These are phyloP conservation scores for Vickermania ingenoplastis DNA, from an alignment of 208 protist species.

Conservation along the genomic window DNA sequence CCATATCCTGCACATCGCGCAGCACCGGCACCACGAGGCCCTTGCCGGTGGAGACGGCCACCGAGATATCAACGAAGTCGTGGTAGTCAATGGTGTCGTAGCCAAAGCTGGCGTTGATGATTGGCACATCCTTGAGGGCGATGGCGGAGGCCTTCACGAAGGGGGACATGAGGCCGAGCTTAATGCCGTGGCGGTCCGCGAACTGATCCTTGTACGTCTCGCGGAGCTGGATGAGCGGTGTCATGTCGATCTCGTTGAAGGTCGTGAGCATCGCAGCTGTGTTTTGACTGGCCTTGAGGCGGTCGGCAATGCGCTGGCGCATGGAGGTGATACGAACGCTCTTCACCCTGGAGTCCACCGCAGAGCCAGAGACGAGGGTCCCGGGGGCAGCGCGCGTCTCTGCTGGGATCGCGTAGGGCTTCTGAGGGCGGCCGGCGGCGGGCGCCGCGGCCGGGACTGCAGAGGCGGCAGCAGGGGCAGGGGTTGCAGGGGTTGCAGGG, in stretches of 20 bases:
- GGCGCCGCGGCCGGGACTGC: constrained; percentile 16
- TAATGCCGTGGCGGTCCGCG: constrained; percentile 95
- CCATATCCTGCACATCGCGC: constrained; percentile 92
- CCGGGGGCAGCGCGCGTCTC: constrained; percentile 2
- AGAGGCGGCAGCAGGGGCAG: constrained; percentile 7
- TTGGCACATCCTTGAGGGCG: constrained; percentile 94
- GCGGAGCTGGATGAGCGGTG: constrained; percentile 90
- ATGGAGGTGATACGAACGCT: constrained; percentile 92
- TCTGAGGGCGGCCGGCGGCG: constrained; percentile 13
- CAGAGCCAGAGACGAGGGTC: constrained; percentile 20
- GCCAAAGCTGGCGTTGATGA: constrained; percentile 95
- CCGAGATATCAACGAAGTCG: constrained; percentile 96
- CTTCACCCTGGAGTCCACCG: constrained; percentile 57
- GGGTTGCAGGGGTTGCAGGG: background rate
- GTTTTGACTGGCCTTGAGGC: constrained; percentile 98
- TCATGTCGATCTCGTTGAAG: constrained; percentile 99
- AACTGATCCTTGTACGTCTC: constrained; percentile 97
- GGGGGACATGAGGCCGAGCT: constrained; percentile 98
- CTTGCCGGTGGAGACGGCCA: constrained; percentile 96
- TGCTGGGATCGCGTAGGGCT: background rate
- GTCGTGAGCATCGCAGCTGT: constrained; percentile 98
- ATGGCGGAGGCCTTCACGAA: constrained; percentile 96
- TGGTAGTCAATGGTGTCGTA: constrained; percentile 96
- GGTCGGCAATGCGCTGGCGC: constrained; percentile 92
- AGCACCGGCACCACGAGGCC: constrained; percentile 97